phyloP scores from a whole-genome alignment of 148 eudicot species.

The Heliamphora exappendiculata region DNA sequence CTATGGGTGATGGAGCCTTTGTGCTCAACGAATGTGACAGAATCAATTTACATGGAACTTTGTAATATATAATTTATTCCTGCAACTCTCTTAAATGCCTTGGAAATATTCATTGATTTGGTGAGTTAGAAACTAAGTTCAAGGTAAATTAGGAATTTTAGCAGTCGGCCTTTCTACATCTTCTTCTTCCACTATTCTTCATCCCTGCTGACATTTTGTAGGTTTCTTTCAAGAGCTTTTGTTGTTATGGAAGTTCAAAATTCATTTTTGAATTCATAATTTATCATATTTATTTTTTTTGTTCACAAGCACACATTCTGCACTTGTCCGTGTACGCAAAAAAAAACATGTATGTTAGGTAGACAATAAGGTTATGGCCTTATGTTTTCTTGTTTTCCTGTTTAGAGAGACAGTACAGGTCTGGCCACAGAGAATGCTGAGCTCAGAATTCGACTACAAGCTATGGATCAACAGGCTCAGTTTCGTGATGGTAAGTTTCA shows the following conservation, averaged over 20 bases:
- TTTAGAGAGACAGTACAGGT: slow-evolving; percentile 39
- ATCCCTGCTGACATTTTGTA: background rate
- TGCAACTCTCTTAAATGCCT: background rate
- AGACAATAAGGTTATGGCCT: background rate
- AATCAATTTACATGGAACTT: no score
- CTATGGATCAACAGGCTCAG: slow-evolving; percentile 48
- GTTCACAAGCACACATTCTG: background rate
- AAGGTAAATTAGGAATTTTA: no score
- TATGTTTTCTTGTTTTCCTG: background rate
- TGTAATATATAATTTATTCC: background rate
- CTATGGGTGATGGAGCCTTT: background rate
- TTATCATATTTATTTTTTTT: background rate
- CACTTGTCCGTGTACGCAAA: no score
- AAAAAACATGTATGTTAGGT: background rate
- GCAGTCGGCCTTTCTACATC: no score
- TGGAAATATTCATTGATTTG: background rate
- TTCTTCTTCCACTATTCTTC: background rate
- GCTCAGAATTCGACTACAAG: slow-evolving; percentile 38
- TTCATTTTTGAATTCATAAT: background rate
- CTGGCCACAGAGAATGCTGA: slow-evolving; percentile 28
- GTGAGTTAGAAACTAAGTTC: background rate
- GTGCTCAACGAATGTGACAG: no score
- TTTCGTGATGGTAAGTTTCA: slow-evolving; percentile 41
- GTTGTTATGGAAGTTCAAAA: background rate
- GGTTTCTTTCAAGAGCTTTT: background rate